These are phyloP conservation scores for Larix kaempferi DNA, from an alignment of 75 land plant species.

Conservation along the genomic window DNA sequence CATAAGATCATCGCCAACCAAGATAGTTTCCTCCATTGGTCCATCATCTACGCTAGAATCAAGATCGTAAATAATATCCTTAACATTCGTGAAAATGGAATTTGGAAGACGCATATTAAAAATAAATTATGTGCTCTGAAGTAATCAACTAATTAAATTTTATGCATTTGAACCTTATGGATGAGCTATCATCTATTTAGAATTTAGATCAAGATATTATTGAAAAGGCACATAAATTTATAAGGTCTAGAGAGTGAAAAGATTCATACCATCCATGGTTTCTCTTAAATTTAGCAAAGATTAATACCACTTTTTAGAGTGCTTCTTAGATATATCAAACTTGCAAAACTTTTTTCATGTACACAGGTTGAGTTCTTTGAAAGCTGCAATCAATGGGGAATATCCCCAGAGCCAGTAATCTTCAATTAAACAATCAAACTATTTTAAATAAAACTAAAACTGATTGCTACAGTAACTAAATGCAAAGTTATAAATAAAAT, in stretches of 20 bases:
- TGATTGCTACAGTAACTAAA: no score
- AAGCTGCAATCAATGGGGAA: neutral
- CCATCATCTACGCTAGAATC: conserved; percentile 44
- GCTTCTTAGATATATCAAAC: neutral
- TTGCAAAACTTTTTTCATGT: no score
- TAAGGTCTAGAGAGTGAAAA: neutral
- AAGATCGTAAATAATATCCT: neutral
- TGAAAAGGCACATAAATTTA: neutral
- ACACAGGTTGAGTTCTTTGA: neutral
- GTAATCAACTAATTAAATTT: neutral
- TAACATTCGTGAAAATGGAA: neutral
- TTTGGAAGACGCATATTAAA: neutral
- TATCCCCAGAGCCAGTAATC: neutral
- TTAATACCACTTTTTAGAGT: neutral
- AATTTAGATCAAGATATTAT: no score
- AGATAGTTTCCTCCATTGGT: conserved; percentile 73
- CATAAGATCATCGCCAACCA: conserved; percentile 88
- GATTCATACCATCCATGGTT: conserved; percentile 2
- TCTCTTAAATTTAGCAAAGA: neutral
- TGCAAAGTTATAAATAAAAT: no score
- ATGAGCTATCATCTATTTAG: neutral
- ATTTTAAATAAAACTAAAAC: neutral
- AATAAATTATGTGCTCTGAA: neutral
- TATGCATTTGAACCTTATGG: neutral
- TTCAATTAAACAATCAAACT: neutral